phyloP scores from a whole-genome alignment of 148 eudicot species.

The Chenopodium berlandieri region DNA sequence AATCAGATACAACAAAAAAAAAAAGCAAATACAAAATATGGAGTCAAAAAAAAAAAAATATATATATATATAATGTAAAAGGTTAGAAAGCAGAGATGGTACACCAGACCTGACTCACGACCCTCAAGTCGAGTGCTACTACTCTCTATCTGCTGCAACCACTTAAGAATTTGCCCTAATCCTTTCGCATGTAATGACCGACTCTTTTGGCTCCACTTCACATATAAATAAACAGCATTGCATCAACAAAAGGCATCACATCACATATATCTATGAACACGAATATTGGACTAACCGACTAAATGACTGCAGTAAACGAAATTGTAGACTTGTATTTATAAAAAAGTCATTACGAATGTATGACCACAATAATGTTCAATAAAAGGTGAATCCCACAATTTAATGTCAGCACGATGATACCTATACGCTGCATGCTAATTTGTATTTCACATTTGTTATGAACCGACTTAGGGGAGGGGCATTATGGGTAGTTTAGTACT shows the following conservation, averaged over 20 bases:
- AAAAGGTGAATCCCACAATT: neutral
- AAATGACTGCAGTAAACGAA: neutral
- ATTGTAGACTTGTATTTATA: neutral
- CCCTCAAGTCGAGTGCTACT: conserved; percentile 35
- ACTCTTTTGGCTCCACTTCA: conserved; percentile 83
- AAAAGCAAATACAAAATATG: neutral
- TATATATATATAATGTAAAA: too few relatives aligned
- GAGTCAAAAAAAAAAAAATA: too few relatives aligned
- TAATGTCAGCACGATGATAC: neutral
- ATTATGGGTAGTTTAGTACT: too few relatives aligned
- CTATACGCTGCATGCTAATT: neutral
- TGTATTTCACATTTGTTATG: too few relatives aligned
- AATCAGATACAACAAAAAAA: neutral
- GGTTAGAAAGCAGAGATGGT: conserved; percentile 3
- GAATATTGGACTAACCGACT: neutral
- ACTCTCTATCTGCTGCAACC: conserved; percentile 53
- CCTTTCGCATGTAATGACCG: conserved; percentile 66
- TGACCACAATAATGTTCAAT: neutral
- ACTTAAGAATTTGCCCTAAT: conserved; percentile 52
- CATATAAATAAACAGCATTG: conserved; percentile 4
- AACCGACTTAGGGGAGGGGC: too few relatives aligned
- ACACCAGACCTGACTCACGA: conserved; percentile 49
- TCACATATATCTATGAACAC: neutral
- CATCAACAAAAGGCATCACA: neutral
- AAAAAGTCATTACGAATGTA: neutral